Evolutionary conservation across 257 asterid species (phyloP), one percentile per base, ranked within the genome.

Genomic region (Marsdenia floribunda): DNA sequence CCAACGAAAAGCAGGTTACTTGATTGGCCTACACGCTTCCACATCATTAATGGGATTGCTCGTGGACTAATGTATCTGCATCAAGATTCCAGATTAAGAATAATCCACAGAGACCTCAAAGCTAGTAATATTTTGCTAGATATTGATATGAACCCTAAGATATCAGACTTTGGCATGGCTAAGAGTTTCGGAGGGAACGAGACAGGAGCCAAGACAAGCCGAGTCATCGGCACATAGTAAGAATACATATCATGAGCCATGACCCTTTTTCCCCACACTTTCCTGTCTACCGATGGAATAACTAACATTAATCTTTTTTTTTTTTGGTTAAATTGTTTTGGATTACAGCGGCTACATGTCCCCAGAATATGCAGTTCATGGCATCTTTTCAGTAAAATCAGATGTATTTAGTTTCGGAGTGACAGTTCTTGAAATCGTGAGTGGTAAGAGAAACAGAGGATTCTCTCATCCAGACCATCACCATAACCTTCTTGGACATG

Each of bases 371-470:
- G 77, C 80, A 46, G 77, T 80, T 14, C 80, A 72, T 11, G 82
- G 86, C 33, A 66, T 22, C 35, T 81, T 84, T 38, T 81, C 84
- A 19, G 78, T 71, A 37, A 84, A 81, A 69, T 79, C 88, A 24
- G 86, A 84, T 38, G 86, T 81, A 16, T 81, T 81, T 49, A 84
- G 85, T 61, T 73, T 81, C 8, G 85, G 84, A 0, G 82, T 84
- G 53, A 9, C 81, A 26, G 50, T 76, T 42, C 50, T 81, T 53
- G 85, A 84, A 75, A 81, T 84, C 22, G 60, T 80, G 29, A 75
- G 85, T 55, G 79, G 85, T 5, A 73, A 71, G 64, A 83, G 73
- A 72, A 84, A 79, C 47, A 59, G 82, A 60, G 22, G 38, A 38
- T 81, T 81, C n/a, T 15, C 42, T 73, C 85, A 81, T 57, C 78